Conservation (phyloP, 2,329 filamentous ascomycete genomes). For the Exophiala viscosa region DNA sequence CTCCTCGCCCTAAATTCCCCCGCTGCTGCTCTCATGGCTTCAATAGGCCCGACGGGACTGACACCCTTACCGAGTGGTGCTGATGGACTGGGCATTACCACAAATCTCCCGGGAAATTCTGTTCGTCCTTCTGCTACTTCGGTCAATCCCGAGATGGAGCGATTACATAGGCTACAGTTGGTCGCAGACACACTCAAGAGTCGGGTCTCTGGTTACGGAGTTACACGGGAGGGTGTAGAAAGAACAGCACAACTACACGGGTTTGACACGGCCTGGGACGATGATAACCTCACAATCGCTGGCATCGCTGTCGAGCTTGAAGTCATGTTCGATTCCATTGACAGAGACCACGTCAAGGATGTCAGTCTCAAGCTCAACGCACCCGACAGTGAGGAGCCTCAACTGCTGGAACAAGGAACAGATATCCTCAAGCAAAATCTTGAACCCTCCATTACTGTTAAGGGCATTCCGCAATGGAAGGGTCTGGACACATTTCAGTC, state of each 20-base stretch:
- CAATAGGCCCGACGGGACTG: slow-evolving; percentile 22
- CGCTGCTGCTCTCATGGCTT: slow-evolving; percentile 38
- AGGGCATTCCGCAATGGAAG: slow-evolving; percentile 30
- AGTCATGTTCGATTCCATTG: slow-evolving; percentile 41
- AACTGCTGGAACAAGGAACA: slow-evolving; percentile 41
- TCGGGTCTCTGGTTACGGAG: slow-evolving; percentile 41
- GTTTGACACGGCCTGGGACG: slow-evolving; percentile 47
- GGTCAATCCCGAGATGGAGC: slow-evolving; percentile 41
- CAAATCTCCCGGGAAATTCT: slow-evolving; percentile 40
- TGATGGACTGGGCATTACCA: slow-evolving; percentile 38
- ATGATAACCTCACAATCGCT: slow-evolving; percentile 44
- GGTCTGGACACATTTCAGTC: slow-evolving; percentile 38
- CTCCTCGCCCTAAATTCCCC: slow-evolving; percentile 44
- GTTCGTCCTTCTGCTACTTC: slow-evolving; percentile 37
- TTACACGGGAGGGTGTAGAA: slow-evolving; percentile 43
- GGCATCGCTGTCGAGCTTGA: slow-evolving; percentile 46
- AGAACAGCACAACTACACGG: slow-evolving; percentile 41
- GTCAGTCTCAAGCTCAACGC: slow-evolving; percentile 43
- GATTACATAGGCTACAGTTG: slow-evolving; percentile 39
- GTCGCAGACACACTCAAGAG: slow-evolving; percentile 40
- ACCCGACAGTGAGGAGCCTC: slow-evolving; percentile 38
- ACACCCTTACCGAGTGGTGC: slow-evolving; percentile 22
- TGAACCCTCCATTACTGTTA: slow-evolving; percentile 33
- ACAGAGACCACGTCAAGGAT: slow-evolving; percentile 39
- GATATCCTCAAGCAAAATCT: slow-evolving; percentile 41